Conservation (phyloP, 2,329 filamentous ascomycete genomes). For the Pseudogymnoascus sp. region DNA sequence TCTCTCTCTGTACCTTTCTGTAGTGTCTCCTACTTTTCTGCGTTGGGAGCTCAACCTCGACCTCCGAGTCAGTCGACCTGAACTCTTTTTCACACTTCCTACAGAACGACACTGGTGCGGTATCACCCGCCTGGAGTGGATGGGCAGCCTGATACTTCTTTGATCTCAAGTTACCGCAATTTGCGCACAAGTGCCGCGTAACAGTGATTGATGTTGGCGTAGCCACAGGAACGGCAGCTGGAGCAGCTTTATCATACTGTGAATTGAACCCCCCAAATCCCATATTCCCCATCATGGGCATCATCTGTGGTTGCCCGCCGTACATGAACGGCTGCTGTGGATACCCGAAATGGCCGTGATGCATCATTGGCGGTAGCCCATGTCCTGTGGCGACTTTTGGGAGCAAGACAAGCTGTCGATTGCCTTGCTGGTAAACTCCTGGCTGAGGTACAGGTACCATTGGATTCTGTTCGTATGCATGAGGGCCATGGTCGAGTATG, state of each 20-base stretch:
- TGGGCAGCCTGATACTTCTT: background rate
- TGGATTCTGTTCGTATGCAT: background rate
- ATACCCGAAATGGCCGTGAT: background rate
- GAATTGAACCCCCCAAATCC: constrained; percentile 7
- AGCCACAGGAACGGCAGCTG: background rate
- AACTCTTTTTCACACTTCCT: constrained; percentile 6
- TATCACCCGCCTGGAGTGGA: background rate
- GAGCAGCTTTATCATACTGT: background rate
- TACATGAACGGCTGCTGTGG: background rate
- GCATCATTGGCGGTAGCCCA: background rate
- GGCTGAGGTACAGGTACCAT: background rate
- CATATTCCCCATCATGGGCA: background rate
- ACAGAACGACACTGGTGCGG: background rate
- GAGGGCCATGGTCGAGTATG: background rate
- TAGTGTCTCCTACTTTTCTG: background rate
- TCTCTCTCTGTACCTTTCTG: background rate
- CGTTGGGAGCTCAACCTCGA: background rate
- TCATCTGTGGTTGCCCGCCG: background rate
- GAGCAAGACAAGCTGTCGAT: constrained; percentile 5
- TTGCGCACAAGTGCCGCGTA: constrained; percentile 4
- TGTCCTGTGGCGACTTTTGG: background rate
- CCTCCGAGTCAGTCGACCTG: background rate
- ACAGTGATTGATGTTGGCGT: background rate
- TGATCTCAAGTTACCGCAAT: constrained; percentile 5
- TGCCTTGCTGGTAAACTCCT: constrained; percentile 3